phyloP scores from a whole-genome alignment of 2,329 filamentous ascomycete species.

The Fusarium napiforme region DNA sequence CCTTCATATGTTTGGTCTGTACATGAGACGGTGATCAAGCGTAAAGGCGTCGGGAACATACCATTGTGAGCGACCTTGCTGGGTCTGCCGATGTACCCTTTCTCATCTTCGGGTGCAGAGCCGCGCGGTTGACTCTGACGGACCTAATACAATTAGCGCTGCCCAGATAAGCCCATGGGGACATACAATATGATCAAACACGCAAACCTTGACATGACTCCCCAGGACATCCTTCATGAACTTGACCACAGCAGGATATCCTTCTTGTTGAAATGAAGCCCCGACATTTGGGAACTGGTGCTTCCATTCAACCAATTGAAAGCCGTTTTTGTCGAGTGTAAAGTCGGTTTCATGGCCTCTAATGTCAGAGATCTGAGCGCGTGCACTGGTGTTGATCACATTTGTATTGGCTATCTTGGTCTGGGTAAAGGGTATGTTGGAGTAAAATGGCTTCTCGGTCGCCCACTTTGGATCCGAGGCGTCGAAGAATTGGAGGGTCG shows the following conservation, averaged over 20 bases:
- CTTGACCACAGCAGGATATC: not conserved
- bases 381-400: not conserved
- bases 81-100: not conserved
- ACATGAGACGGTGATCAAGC: too few relatives aligned
- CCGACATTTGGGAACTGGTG: not conserved
- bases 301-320: not conserved
- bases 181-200: not conserved
- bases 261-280: not conserved
- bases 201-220: not conserved
- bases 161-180: not conserved
- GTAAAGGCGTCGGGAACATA: too few relatives aligned
- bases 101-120: not conserved
- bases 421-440: not conserved
- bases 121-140: not conserved
- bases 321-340: accelerated
- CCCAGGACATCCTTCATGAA: not conserved
- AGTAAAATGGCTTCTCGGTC: not conserved
- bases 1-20: not conserved
- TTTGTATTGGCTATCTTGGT: not conserved
- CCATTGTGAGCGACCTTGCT: not conserved
- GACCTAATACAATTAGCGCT: accelerated
- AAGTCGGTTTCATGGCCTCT: not conserved
- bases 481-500: not conserved
- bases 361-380: not conserved
- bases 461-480: not conserved